A percentile compares a stretch with the other conserved stretches of the same genome.
Conservation (phyloP, 1,284 basidiomycete genomes). For the Boletellus deceptivus region DNA sequence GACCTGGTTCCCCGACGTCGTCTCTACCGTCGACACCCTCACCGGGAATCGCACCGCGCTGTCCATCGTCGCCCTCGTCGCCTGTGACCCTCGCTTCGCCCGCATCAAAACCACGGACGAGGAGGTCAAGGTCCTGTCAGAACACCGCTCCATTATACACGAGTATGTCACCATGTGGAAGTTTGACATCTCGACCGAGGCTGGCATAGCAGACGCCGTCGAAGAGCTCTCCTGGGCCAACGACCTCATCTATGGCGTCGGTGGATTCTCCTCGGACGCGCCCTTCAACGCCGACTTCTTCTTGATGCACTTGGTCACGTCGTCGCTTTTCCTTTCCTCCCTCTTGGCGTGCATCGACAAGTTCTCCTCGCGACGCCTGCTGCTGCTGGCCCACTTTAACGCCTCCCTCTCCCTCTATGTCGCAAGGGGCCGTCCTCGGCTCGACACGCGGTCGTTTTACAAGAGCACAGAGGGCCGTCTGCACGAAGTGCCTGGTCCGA, state of each 20-base stretch:
- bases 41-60: constrained; percentile 37
- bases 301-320: constrained; percentile 47
- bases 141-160: constrained; percentile 40
- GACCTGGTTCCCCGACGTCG: constrained; percentile 19
- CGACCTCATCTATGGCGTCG: constrained; percentile 41
- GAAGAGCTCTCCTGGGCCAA: constrained; percentile 43
- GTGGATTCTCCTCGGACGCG: constrained; percentile 33
- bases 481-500: constrained; percentile 32
- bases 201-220: constrained; percentile 33
- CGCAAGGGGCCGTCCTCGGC: constrained; percentile 37
- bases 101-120: constrained; percentile 16
- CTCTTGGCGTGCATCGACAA: constrained; percentile 31
- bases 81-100: constrained; percentile 42
- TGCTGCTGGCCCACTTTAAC: constrained; percentile 42
- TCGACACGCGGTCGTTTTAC: constrained; percentile 40
- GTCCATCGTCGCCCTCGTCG: constrained; percentile 44
- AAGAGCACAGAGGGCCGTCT: constrained; percentile 15
- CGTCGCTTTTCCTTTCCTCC: constrained; percentile 42
- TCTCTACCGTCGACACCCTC: constrained; percentile 13
- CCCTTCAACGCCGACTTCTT: constrained; percentile 45
- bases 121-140: constrained; percentile 29
- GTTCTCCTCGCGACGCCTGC: constrained; percentile 30
- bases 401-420: constrained; percentile 38
- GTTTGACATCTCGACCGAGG: constrained; percentile 34
- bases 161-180: constrained; percentile 52